Conservation (phyloP, 2,329 filamentous ascomycete species). For the Cytospora paraplurivora region DNA sequence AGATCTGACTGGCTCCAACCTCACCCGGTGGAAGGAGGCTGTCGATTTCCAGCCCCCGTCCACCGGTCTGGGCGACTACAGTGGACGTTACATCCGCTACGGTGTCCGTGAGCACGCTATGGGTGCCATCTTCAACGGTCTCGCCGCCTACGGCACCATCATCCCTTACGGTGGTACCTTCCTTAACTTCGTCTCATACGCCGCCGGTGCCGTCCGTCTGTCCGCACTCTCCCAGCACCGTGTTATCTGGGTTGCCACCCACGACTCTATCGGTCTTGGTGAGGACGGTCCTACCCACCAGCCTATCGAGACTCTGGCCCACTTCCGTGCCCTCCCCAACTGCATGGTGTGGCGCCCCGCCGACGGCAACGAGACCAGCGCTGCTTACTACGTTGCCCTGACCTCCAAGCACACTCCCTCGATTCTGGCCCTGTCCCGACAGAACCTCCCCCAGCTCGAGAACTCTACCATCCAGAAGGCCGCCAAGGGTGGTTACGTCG, state of each 20-base stretch:
- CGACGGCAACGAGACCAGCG: constrained; percentile 97
- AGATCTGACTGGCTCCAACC: constrained; percentile 97
- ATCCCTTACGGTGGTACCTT: constrained; percentile 96
- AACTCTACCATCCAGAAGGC: constrained; percentile 86
- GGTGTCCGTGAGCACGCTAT: constrained; percentile 92
- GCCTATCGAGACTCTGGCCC: constrained; percentile 95
- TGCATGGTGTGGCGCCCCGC: constrained; percentile 99
- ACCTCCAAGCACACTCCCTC: constrained; percentile 87
- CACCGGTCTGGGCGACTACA: constrained; percentile 83
- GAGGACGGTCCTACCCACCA: constrained; percentile 99
- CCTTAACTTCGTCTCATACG: constrained; percentile 99
- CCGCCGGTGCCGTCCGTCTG: constrained; percentile 90
- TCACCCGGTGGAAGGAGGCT: constrained; percentile 96
- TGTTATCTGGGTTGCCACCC: constrained; percentile 92
- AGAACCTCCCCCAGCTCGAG: constrained; percentile 98
- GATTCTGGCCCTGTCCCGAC: constrained; percentile 92
- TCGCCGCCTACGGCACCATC: constrained; percentile 92
- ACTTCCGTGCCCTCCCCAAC: constrained; percentile 99
- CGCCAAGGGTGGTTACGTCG: constrained; percentile 93
- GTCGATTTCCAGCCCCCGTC: constrained; percentile 95
- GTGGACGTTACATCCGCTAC: constrained; percentile 89
- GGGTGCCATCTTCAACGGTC: constrained; percentile 92
- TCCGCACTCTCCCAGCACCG: constrained; percentile 90
- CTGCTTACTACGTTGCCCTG: constrained; percentile 94
- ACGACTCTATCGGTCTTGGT: constrained; percentile 98